Evolutionary conservation across 2,329 filamentous ascomycete genomes (phyloP), one percentile per base, ranked within the genome.

Genomic region (Leptosphaerulina australis): DNA sequence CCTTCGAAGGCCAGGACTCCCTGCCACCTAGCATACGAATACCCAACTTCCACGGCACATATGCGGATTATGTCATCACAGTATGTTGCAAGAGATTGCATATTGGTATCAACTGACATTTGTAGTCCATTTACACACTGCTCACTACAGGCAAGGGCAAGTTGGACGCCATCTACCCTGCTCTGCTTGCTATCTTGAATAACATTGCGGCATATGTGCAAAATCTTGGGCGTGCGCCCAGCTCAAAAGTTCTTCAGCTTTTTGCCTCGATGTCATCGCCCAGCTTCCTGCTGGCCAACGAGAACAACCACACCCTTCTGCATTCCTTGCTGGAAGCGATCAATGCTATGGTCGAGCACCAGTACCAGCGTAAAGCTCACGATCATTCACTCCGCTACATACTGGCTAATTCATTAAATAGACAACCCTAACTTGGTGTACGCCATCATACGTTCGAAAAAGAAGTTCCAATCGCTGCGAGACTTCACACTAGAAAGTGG

Each of bases 231-330:
- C 79, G 85, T 3, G 82, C 86, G 3, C 86, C 91, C 12, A 89
- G 90, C 68, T 85, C 87, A 2, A 96, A 91, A 69, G 77, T 97
- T 22, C 79, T 97, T 60, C 91, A 97, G 63, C 79, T 97, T 0
- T 96, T 95, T 69, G 84, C 86, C 4, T 94, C 90, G 25, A 96
- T 97, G 89, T 95, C 93, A 7, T 90, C 91, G 0, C 93, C 94
- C 0, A 91, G 89, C 24, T 99, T 97, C 69, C 77, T 99, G 8
- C 79, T 97, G 14, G 91, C 90, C 6, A 97, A 96, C 63, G 94
- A 99, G 50, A 88, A 84, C 28, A 99, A 99, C 59, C 90, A 97
- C 68, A 77, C 79, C 24, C 82, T 97, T 4, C 79, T 99, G 5
- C 83, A 85, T 38, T 92, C 91, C 0, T 75, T 97, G 20, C 79